Percentiles rank a stretch among this genome's conserved stretches.
Evolutionary conservation across 1,284 basidiomycete species (phyloP).

Genomic region (Boletus smithii): DNA sequence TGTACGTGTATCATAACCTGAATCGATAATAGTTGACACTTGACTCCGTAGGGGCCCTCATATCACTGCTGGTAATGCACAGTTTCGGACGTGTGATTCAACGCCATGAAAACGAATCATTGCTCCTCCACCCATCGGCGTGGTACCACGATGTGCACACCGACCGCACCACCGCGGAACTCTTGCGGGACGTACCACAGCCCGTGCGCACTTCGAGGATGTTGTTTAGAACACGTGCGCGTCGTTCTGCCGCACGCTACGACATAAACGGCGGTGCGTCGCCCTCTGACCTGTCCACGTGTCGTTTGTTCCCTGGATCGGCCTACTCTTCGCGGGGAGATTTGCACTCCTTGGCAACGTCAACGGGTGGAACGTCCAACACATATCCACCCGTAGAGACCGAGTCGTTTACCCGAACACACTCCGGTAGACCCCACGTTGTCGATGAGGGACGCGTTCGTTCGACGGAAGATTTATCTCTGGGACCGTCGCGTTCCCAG

Average conservation of each 20-base stretch:
- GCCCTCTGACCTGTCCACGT: conserved; percentile 2
- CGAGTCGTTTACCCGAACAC: conserved; percentile 7
- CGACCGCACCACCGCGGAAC: conserved; percentile 14
- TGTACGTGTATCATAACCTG: conserved; percentile 41
- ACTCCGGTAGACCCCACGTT: background rate
- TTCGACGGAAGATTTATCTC: conserved; percentile 7
- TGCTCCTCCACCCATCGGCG: conserved; percentile 48
- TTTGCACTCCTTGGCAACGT: conserved; percentile 11
- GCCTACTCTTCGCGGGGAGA: conserved; percentile 9
- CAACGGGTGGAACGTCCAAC: conserved; percentile 17
- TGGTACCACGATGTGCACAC: conserved; percentile 37
- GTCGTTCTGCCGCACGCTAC: conserved; percentile 4
- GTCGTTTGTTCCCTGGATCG: conserved; percentile 10
- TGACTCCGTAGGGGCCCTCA: conserved; percentile 47
- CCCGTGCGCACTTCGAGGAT: background rate
- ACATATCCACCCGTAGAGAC: conserved; percentile 7
- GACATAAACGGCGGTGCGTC: background rate
- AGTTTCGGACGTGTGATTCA: conserved; percentile 60
- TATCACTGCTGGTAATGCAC: conserved; percentile 57
- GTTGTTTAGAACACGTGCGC: conserved; percentile 12
- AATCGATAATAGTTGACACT: background rate
- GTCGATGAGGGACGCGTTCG: background rate
- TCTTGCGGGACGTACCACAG: conserved; percentile 15
- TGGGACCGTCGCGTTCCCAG: background rate
- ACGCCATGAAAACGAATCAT: conserved; percentile 59